Evolutionary conservation across 164 flowering plant species (phyloP).

Genomic region (Warburgia ugandensis): DNA sequence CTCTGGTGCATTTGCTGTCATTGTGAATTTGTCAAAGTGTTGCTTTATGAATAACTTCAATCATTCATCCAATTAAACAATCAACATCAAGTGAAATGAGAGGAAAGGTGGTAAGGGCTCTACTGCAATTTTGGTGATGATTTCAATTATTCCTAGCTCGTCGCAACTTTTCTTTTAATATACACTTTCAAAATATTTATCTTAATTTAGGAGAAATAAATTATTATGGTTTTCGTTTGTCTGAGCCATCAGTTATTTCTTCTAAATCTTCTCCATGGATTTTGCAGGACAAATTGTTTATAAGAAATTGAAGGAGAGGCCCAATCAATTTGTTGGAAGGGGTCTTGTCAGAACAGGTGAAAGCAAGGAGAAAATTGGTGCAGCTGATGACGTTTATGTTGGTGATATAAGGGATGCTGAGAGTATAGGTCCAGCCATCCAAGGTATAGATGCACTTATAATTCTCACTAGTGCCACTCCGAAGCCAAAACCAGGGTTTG

Average conservation of each 20-base stretch:
- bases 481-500: constrained; percentile 92
- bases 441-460: constrained; percentile 81
- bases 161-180: too few relatives aligned
- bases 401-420: constrained; percentile 74
- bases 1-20: too few relatives aligned
- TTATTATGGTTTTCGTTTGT: neutral
- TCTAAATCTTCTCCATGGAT: neutral
- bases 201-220: neutral
- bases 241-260: neutral
- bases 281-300: constrained; percentile 83
- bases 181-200: too few relatives aligned
- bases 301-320: constrained; percentile 75
- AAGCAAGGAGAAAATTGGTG: constrained; percentile 88
- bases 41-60: too few relatives aligned
- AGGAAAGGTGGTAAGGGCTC: too few relatives aligned
- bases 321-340: constrained; percentile 58
- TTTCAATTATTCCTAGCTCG: too few relatives aligned
- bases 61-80: too few relatives aligned
- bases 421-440: constrained; percentile 59
- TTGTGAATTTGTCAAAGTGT: too few relatives aligned
- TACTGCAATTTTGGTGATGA: too few relatives aligned
- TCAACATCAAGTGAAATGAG: too few relatives aligned
- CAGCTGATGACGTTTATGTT: constrained; percentile 76
- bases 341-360: constrained; percentile 86
- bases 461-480: constrained; percentile 94